phyloP scores from a whole-genome alignment of 345 rosid species.

The Acer saccharum region DNA sequence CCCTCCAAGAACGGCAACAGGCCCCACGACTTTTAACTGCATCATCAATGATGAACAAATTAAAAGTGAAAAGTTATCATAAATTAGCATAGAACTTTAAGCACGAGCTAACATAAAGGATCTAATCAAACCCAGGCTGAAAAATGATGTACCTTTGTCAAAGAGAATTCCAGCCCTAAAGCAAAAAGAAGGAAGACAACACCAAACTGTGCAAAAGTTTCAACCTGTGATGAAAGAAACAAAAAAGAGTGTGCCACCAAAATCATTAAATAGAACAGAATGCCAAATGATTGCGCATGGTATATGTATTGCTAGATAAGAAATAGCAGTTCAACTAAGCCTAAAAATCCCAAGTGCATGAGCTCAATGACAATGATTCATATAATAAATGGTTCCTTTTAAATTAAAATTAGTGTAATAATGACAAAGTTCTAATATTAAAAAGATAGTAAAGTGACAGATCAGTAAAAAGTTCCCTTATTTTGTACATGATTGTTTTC shows the following conservation, averaged over 20 bases:
- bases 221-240: slow-evolving; percentile 54
- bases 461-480: background rate
- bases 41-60: slow-evolving; percentile 31
- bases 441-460: background rate
- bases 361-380: background rate
- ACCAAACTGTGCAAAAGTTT: slow-evolving; percentile 97
- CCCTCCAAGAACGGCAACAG: slow-evolving; percentile 95
- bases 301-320: background rate
- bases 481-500: background rate
- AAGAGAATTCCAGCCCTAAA: slow-evolving; percentile 95
- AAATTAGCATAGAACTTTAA: slow-evolving; percentile 1
- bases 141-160: slow-evolving; percentile 70
- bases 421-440: background rate
- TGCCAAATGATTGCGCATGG: background rate
- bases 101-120: background rate
- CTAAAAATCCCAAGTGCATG: background rate
- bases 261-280: slow-evolving; percentile 13
- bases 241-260: slow-evolving; percentile 16
- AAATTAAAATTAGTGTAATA: background rate
- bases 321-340: background rate
- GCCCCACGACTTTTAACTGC: slow-evolving; percentile 96
- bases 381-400: background rate
- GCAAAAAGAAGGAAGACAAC: slow-evolving; percentile 99
- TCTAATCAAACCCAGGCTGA: slow-evolving; percentile 1
- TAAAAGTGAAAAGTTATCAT: slow-evolving; percentile 3